Base-by-base conservation (phyloP, 805 yeast genomes). In the Wickerhamomyces canadensis region DNA sequence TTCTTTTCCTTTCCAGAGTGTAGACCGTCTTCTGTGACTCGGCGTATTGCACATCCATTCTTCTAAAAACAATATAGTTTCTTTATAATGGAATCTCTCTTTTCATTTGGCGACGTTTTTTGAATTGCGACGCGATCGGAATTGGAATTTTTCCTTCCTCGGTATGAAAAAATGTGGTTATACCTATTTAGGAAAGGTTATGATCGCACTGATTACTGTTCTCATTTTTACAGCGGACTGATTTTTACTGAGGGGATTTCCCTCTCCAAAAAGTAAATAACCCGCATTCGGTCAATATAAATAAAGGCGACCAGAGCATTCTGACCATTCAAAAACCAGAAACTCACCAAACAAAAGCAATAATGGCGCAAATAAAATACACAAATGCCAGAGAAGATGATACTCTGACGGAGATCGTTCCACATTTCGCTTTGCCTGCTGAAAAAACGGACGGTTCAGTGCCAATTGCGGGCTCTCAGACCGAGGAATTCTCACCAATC, bases 401-500 rank as follows among this genome's bases (percentile, higher is more conserved):
- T 9, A 21, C 18, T 4, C 19, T 44, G 12, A 36, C 25, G n/a
- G 49, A 54, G 12, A 27, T 54, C 13, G 38, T 48, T 18, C 34
- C 43, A 3, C 38, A 38, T 18, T 42, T 54, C 8, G 45, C 52
- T 0, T 33, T 44, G 19, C 43, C 50, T 4, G 43, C 43, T 18
- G 45, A 44, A 4, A 22, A 40, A 19, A 45, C 45, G 4, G 53
- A 48, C 28, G 43, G 43, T 19, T 50, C 57, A 4, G 33, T 30
- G 3, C 44, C 57, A 4, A 35, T 54, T 12, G 51, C 54, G 5
- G 51, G 45, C 4, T 43, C 55, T 2, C 44, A 46, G 28, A 45
- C 46, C 8, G 61, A 60, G 2, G 80, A 79, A 6, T 72, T 57
- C 54, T 73, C 83, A 19, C 67, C 74, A 2, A 54, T 73, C 8